These are phyloP conservation scores for Xylaria sp. DNA, from an alignment of 2,329 filamentous ascomycete species.

Conservation along the genomic window DNA sequence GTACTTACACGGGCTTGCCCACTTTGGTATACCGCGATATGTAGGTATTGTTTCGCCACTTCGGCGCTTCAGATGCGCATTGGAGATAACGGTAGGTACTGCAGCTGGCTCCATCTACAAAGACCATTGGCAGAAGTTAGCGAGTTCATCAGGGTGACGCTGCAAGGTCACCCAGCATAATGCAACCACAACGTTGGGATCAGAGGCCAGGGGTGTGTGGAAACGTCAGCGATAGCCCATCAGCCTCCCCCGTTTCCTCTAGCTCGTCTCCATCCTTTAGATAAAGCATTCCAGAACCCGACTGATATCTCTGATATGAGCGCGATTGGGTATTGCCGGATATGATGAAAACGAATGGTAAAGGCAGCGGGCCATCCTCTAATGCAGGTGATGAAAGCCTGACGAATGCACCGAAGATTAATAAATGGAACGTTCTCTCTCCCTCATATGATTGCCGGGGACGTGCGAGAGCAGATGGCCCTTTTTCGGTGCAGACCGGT, in stretches of 20 bases:
- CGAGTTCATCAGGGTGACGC: slow-evolving; percentile 23
- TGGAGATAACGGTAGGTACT: slow-evolving; percentile 16
- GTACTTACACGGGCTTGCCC: slow-evolving; percentile 13
- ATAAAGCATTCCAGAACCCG: slow-evolving; percentile 25
- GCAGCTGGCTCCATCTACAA: background rate
- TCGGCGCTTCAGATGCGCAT: slow-evolving; percentile 4
- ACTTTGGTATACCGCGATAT: slow-evolving; percentile 15
- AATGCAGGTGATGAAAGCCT: slow-evolving; percentile 24
- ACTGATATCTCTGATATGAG: slow-evolving; percentile 16
- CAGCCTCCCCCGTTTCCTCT: slow-evolving; percentile 4
- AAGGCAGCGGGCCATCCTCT: slow-evolving; percentile 16
- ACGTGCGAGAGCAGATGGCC: background rate
- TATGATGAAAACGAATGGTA: slow-evolving; percentile 6
- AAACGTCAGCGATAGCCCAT: slow-evolving; percentile 8
- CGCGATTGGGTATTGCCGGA: slow-evolving; percentile 11
- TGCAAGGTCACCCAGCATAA: slow-evolving; percentile 29
- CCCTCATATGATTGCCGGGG: background rate
- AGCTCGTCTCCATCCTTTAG: slow-evolving; percentile 11
- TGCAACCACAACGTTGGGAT: slow-evolving; percentile 15
- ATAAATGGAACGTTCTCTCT: background rate
- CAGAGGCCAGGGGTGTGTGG: slow-evolving; percentile 4
- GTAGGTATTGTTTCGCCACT: slow-evolving; percentile 4
- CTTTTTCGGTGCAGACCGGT: background rate
- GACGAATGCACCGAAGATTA: slow-evolving; percentile 15
- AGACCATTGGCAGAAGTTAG: slow-evolving; percentile 16